phyloP scores from a whole-genome alignment of 208 protist genomes.

The Trypanosomatidae sp. region DNA sequence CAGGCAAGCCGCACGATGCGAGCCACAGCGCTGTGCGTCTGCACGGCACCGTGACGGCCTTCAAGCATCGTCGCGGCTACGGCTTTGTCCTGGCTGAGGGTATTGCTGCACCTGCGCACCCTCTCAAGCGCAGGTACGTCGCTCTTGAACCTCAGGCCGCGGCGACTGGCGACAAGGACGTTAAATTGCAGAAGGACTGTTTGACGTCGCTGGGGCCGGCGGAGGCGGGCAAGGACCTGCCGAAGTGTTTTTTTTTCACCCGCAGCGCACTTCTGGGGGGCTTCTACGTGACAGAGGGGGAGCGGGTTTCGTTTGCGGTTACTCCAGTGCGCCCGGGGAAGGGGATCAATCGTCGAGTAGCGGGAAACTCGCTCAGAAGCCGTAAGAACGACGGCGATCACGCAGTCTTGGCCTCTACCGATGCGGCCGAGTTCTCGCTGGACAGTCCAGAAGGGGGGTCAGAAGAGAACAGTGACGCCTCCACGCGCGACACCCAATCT shows the following conservation, averaged over 20 bases:
- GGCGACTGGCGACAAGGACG: neutral
- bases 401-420: neutral
- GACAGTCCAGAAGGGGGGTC: neutral
- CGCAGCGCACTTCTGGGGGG: slow-evolving; percentile 53
- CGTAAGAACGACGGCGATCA: neutral
- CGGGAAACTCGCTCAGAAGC: neutral
- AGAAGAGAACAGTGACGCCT: neutral
- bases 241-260: slow-evolving; percentile 62
- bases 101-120: slow-evolving; percentile 6
- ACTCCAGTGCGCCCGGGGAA: neutral
- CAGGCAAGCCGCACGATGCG: neutral
- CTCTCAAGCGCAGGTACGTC: slow-evolving; percentile 1
- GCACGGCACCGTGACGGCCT: slow-evolving; percentile 73
- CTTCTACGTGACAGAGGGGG: slow-evolving; percentile 74
- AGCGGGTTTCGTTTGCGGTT: slow-evolving; percentile 65
- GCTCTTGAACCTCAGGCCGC: neutral
- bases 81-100: slow-evolving; percentile 75
- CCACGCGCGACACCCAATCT: neutral
- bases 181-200: too few relatives aligned
- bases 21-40: slow-evolving; percentile 21
- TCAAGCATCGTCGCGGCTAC: slow-evolving; percentile 86
- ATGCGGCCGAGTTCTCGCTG: slow-evolving; percentile 1
- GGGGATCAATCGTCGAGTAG: neutral
- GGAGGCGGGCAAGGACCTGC: neutral
- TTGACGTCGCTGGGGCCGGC: neutral